Conservation (phyloP, 164 flowering plant genomes). For the Macadamia integrifolia region DNA sequence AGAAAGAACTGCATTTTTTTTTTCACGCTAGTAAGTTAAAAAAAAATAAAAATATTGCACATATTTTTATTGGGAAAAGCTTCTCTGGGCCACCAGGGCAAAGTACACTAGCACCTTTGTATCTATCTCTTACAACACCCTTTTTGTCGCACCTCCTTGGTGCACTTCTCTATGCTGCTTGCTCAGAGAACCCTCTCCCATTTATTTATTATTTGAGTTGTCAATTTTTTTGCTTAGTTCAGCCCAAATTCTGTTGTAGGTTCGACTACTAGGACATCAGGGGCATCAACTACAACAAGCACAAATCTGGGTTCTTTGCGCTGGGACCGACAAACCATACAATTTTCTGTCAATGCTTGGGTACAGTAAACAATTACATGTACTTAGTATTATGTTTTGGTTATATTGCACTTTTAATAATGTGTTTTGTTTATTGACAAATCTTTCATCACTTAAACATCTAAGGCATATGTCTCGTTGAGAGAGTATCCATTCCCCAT, state of each 20-base stretch:
- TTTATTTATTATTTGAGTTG: too few relatives aligned
- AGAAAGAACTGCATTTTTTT: not conserved
- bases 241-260: conserved; percentile 36
- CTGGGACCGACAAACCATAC: conserved; percentile 86
- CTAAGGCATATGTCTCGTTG: not conserved
- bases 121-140: too few relatives aligned
- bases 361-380: conserved; percentile 30
- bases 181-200: too few relatives aligned
- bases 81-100: too few relatives aligned
- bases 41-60: not conserved
- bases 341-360: conserved; percentile 96
- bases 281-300: conserved; percentile 42
- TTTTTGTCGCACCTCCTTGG: too few relatives aligned
- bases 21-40: not conserved
- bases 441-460: not conserved
- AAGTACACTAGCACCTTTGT: too few relatives aligned
- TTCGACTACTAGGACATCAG: conserved; percentile 54
- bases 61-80: too few relatives aligned
- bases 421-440: not conserved
- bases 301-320: conserved; percentile 51
- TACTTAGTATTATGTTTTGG: not conserved
- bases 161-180: too few relatives aligned
- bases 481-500: too few relatives aligned
- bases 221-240: not conserved
- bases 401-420: not conserved